Base-by-base conservation (phyloP, 345 rosid genomes). In the Bruguiera gymnorhiza region DNA sequence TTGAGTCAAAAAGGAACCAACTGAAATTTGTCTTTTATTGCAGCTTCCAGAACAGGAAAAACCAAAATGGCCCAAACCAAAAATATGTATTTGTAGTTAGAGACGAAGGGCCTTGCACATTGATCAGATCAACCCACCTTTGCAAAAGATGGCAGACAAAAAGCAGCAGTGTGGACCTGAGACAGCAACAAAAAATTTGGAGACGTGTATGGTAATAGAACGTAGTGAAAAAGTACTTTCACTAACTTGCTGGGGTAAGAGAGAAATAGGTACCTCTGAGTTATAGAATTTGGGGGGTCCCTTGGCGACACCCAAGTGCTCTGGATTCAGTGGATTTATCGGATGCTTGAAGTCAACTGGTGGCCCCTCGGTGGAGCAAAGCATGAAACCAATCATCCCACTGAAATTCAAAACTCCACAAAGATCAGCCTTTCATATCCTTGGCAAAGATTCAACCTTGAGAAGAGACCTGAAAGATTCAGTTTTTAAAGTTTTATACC, bases 281-380 rank as follows among this genome's bases (percentile, higher is more conserved):
- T 57, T 72, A 59, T 72, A 72, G 27, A 58, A 72, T 50, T 58
- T 53, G 6, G 75, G 75, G 29, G 75, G 75, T 23, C 69, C 64
- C 50, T 50, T 65, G 34, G 75, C 75, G 5, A 72, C 75, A 3
- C 75, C 75, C n/a, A 56, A 65, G 65, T 65, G 46, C 58, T 65
- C 57, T 20, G 70, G 75, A 63, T 72, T 46, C 51, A 72, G 23
- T 20, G 75, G 75, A 65, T 72, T 72, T 7, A 65, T n/a, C 19
- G 75, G 75, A 43, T 65, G 70, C n/a, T 48, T 74, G 78, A 78
- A 74, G 63, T 74, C 51, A 18, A 78, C 76, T 18, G 50, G 39
- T 10, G 76, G 78, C 30, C 82, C 76, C 69, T 63, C 63, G 21
- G 72, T 78, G 20, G 82, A 66, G 66, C 78, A 67, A n/a, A 71